Evolutionary conservation across 176 grass and related monocot genomes (phyloP).

Genomic region (Neostapfia colusana): DNA sequence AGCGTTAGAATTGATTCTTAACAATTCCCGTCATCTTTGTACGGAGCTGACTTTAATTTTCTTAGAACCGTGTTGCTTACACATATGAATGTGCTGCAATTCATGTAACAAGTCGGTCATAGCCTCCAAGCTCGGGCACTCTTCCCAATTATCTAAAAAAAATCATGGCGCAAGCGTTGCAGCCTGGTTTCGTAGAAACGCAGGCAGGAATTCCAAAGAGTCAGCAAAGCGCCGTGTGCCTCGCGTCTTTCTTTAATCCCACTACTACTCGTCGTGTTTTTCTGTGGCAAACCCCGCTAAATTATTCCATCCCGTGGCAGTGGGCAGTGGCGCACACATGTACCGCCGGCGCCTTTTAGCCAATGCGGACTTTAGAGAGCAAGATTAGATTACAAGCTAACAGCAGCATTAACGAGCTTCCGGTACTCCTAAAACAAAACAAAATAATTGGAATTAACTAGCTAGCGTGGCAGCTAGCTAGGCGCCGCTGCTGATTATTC

Average conservation of each 20-base stretch:
- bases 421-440: not conserved
- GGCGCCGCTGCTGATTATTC: constrained; percentile 2
- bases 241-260: constrained; percentile 41
- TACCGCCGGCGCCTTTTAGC: not conserved
- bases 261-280: constrained; percentile 19
- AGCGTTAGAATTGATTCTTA: no score
- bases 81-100: no score
- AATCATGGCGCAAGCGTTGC: not conserved
- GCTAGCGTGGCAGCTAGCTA: not conserved
- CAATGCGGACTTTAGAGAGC: not conserved
- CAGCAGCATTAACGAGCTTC: not conserved
- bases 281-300: constrained; percentile 15
- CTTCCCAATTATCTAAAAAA: no score
- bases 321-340: not conserved
- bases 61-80: no score
- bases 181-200: not conserved
- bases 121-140: no score
- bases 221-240: not conserved
- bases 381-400: constrained; percentile 31
- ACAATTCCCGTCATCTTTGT: no score
- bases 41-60: no score
- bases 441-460: constrained; percentile 33
- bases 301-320: constrained; percentile 30
- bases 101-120: no score
- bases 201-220: not conserved